Conservation (phyloP, 352 stramenopile genomes). For the Phytophthora crassamura region DNA sequence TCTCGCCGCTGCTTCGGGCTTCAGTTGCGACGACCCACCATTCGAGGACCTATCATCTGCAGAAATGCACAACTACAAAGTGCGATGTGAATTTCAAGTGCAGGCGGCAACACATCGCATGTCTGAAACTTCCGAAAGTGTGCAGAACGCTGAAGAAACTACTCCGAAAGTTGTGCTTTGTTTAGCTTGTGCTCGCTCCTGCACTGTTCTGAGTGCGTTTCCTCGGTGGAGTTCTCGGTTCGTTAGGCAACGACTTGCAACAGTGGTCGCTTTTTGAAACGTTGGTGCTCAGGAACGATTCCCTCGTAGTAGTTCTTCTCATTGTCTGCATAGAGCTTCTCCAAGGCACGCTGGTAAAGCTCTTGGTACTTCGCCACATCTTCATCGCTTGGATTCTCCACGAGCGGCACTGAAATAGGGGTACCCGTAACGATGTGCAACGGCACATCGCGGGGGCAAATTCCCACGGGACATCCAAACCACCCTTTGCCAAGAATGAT, state of each 20-base stretch:
- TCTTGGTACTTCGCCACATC: not conserved
- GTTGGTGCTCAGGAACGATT: not conserved
- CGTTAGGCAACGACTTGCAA: slow-evolving; percentile 3
- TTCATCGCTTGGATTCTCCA: not conserved
- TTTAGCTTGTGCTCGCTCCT: not conserved
- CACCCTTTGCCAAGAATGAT: too few species aligned
- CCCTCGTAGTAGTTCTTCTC: slow-evolving; percentile 1
- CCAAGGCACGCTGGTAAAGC: too few species aligned
- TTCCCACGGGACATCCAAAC: too few species aligned
- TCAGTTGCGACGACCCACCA: too few species aligned
- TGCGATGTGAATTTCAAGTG: too few species aligned
- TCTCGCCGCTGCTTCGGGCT: too few species aligned
- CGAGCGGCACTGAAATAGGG: too few species aligned
- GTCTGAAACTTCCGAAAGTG: slow-evolving; percentile 11
- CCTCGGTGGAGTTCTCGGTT: slow-evolving; percentile 6
- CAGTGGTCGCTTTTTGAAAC: not conserved
- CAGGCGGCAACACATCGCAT: slow-evolving; percentile 12
- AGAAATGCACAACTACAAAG: too few species aligned
- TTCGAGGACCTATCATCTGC: too few species aligned
- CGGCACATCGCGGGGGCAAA: too few species aligned
- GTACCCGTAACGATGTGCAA: not conserved
- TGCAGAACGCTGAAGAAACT: too few species aligned
- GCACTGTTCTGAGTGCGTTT: slow-evolving; percentile 10
- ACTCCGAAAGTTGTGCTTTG: slow-evolving; percentile 12
- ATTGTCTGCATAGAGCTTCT: not conserved